Evolutionary conservation across 768 basidiomycete species (phyloP).

Genomic region (Amanita rubescens): DNA sequence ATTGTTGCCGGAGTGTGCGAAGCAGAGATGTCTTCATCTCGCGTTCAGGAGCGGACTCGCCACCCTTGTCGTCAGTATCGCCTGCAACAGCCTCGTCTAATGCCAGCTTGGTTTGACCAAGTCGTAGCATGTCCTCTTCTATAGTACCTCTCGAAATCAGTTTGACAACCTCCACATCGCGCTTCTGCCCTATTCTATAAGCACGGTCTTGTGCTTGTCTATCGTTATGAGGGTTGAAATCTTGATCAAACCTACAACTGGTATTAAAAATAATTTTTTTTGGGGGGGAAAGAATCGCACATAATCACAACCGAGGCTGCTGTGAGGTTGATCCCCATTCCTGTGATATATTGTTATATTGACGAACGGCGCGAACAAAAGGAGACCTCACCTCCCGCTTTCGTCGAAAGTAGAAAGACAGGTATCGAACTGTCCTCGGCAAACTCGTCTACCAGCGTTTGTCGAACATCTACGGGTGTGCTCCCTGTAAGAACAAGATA

Average conservation of each 20-base stretch:
- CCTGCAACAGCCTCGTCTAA: constrained; percentile 94
- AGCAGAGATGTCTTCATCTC: constrained; percentile 85
- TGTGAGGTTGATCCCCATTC: constrained; percentile 95
- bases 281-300: constrained; percentile 31
- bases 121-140: constrained; percentile 90
- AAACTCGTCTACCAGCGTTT: constrained; percentile 93
- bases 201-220: constrained; percentile 96
- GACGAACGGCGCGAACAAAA: neutral
- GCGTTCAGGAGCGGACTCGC: constrained; percentile 59
- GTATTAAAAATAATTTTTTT: too few species aligned
- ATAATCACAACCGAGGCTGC: constrained; percentile 95
- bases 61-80: constrained; percentile 48
- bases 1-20: constrained; percentile 75
- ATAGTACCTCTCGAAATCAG: constrained; percentile 88
- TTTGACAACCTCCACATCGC: constrained; percentile 91
- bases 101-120: constrained; percentile 86
- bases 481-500: constrained; percentile 86
- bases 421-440: constrained; percentile 81
- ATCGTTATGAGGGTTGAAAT: constrained; percentile 98
- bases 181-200: constrained; percentile 93
- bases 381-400: constrained; percentile 58
- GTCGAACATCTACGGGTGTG: constrained; percentile 89
- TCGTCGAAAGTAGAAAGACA: constrained; percentile 87
- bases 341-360: constrained; percentile 17
- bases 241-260: constrained; percentile 79